Evolutionary conservation across 208 protist species (phyloP), one percentile per base, ranked within the genome.

Genomic region (Herpetomonas tarakana): DNA sequence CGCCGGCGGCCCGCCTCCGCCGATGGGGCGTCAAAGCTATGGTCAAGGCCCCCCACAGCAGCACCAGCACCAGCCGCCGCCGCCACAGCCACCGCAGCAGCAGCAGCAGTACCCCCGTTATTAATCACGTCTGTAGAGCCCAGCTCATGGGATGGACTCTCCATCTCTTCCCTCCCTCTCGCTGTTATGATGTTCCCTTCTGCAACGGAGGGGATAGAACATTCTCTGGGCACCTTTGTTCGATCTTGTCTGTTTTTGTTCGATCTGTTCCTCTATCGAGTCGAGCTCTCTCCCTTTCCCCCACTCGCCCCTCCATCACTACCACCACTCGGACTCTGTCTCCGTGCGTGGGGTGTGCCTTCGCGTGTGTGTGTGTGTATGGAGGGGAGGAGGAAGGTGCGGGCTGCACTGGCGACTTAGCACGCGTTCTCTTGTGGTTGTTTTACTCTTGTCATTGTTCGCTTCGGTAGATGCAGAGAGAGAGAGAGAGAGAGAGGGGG

Each of bases 321-420:
- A 84, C 64, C 39, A 66, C 26, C 81, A 84, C 39, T 64, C 88
- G 44, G 74, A 76, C 38, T 91, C 83, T 56, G 38, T 91, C 57
- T 87, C 61, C 60, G 29, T 18, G 52, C 4, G 16, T 12, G 7
- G 18, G 12, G n/a, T 19, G 35, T 39, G 26, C 6, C 26, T 52
- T 18, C 21, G 27, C 59, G 12, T 3, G 1, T 30, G 6, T 21
- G 3, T 26, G 25, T 52, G 39, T 65, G 19, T 30, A 25, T 4
- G 6, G 3, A 6, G 6, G 2, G 35, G 54, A 59, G 6, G 41
- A 49, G 25, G 6, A 27, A 4, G n/a, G n/a, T n/a, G n/a, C n/a
- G n/a, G n/a, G n/a, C n/a, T n/a, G n/a, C n/a, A n/a, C n/a, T n/a
- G n/a, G n/a, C n/a, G n/a, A n/a, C n/a, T n/a, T n/a, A n/a, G n/a